Conservation (phyloP, 495 filamentous ascomycete species). For the Aspergillus ostianus region DNA sequence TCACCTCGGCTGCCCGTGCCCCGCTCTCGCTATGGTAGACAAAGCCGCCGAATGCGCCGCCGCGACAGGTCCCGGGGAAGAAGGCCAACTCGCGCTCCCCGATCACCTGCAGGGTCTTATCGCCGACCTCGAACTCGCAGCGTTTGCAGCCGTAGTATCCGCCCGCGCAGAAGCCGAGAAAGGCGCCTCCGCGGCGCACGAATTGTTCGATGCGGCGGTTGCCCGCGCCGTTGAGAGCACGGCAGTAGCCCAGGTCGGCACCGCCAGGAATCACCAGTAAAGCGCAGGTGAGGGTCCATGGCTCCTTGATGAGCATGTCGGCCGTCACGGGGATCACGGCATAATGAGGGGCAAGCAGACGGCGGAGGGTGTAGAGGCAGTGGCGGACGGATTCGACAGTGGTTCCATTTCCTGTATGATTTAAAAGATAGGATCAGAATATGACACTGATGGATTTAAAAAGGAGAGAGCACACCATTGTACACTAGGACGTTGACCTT, state of each 20-base stretch:
- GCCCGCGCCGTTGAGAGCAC: slow-evolving; percentile 80
- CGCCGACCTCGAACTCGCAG: slow-evolving; percentile 90
- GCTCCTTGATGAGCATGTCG: slow-evolving; percentile 80
- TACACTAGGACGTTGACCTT: slow-evolving; percentile 88
- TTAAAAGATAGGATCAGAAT: slow-evolving; percentile 7
- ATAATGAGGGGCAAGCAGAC: slow-evolving; percentile 88
- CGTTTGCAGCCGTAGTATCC: slow-evolving; percentile 81
- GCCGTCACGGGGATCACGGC: slow-evolving; percentile 84
- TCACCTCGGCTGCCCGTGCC: slow-evolving; percentile 68
- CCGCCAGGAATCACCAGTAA: slow-evolving; percentile 91
- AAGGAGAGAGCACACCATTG: slow-evolving; percentile 54
- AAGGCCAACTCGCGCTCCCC: slow-evolving; percentile 85
- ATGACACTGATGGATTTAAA: background rate
- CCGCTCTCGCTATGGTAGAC: slow-evolving; percentile 88
- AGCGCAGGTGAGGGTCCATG: slow-evolving; percentile 84
- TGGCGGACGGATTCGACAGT: slow-evolving; percentile 88
- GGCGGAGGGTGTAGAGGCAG: slow-evolving; percentile 81
- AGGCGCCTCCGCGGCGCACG: slow-evolving; percentile 80
- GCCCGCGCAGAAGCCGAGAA: slow-evolving; percentile 91
- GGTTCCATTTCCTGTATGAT: slow-evolving; percentile 69
- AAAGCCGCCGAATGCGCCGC: slow-evolving; percentile 86
- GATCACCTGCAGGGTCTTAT: slow-evolving; percentile 77
- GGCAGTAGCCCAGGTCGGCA: slow-evolving; percentile 91
- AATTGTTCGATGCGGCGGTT: slow-evolving; percentile 81
- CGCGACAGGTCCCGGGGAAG: slow-evolving; percentile 82